Conservation (phyloP, 306 rosid genomes). For the Fragaria ananassa region DNA sequence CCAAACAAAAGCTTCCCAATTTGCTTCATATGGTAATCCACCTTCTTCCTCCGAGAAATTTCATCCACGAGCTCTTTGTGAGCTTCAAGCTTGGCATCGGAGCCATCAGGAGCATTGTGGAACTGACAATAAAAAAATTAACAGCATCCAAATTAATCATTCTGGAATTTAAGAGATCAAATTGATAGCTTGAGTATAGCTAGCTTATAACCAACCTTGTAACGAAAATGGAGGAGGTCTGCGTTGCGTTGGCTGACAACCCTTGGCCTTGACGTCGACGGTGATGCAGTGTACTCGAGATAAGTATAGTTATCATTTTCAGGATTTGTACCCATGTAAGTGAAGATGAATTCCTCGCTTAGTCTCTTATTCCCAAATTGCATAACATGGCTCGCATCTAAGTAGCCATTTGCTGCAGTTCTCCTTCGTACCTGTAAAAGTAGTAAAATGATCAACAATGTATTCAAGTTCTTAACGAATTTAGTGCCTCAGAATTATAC, state of each 20-base stretch:
- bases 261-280: slow-evolving; percentile 13
- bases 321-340: slow-evolving; percentile 41
- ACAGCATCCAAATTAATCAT: not conserved
- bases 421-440: slow-evolving; percentile 43
- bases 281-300: not conserved
- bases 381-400: slow-evolving; percentile 36
- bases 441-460: not conserved
- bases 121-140: slow-evolving; percentile 23
- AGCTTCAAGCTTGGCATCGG: slow-evolving; percentile 39
- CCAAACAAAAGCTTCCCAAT: slow-evolving; percentile 50
- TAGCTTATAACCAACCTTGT: slow-evolving; percentile 34
- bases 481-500: not conserved
- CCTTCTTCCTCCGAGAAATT: slow-evolving; percentile 31
- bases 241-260: slow-evolving; percentile 47
- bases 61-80: slow-evolving; percentile 30
- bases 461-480: not conserved
- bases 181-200: not conserved
- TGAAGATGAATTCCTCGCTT: slow-evolving; percentile 17
- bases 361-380: slow-evolving; percentile 41
- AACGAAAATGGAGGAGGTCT: slow-evolving; percentile 31
- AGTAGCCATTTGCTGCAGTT: slow-evolving; percentile 25
- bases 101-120: slow-evolving; percentile 37
- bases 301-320: not conserved
- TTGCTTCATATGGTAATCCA: slow-evolving; percentile 29
- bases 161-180: not conserved